Base-by-base conservation (phyloP, 164 flowering plant species). In the Pachysandra terminalis region DNA sequence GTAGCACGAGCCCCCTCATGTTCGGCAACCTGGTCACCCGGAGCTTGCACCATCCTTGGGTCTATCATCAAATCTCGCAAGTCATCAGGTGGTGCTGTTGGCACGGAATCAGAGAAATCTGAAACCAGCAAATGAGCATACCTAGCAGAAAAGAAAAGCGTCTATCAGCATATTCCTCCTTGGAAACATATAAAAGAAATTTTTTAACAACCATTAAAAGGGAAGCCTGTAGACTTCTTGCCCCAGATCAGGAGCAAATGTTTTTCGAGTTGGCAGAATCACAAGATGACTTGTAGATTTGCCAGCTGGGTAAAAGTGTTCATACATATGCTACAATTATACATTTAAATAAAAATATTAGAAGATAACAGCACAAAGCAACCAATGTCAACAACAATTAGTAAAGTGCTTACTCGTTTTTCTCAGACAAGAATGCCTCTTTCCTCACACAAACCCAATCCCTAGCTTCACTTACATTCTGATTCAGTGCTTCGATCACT, bases 401-500 rank as follows among this genome's bases (percentile, higher is more conserved):
- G 21, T 8, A 21, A 51, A 60, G 32, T 25, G 65, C 96, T 73
- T 81, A 94, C 98, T 94, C 98, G 78, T 94, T 94, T 73, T 81
- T 88, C 57, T 86, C 87, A 1, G 96, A 87, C 27, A 93, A 80
- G 68, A 94, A 94, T 60, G 90, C 87, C 71, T 94, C 98, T 79
- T 87, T 82, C 80, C 97, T 86, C 65, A 86, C 93, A 64, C 96
- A 89, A 63, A 87, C 88, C 96, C 96, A 94, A 69, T 89, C 89
- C 68, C 69, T 79, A 25, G 87, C 93, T 37, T 85, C 93, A 71
- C 75, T 78, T 61, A 54, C 65, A 63, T 80, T 71, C 25, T 65
- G 66, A 66, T 84, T 76, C 63, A 90, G 75, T 0, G 77, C 74
- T 68, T 87, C 88, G 76, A 87, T 80, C 53, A 86, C 97, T 63